Evolutionary conservation across 129 eudicot genomes (phyloP), one percentile per base, ranked within the genome.

Genomic region (Chrysanthemum makinoi): DNA sequence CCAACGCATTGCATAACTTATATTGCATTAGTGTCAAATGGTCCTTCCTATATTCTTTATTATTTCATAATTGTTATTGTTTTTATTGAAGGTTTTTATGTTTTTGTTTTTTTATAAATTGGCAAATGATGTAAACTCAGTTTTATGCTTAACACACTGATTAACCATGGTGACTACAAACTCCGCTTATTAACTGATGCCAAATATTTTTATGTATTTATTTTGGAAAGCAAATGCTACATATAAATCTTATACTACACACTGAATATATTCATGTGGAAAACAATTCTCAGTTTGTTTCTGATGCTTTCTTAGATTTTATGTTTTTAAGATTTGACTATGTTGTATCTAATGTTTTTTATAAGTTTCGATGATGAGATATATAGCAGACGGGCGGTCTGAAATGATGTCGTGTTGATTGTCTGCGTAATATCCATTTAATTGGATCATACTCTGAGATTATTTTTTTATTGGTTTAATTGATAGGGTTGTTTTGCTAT

Each of bases 371-470:
- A 77, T 87, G 95, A 90, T 68, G 91, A 81, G 68, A 83, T 65
- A n/a, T 57, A 6, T 7, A 84, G 93, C 96, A 81, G 97, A 91
- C 96, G 97, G 97, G 97, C 97, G 94, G 97, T 77, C 97, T 65
- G 97, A 91, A 58, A 81, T 91, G 97, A 91, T 91, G 97, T 90
- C 91, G 49, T 91, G 97, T 88, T 79, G 97, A 91, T 65, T 88
- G 97, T 88, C 96, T 88, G 96, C 88, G 62, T 51, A 22, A 43
- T 57, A 77, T 86, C 93, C 88, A 59, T 13, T 39, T 16, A 22
- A 4, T 22, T 72, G 96, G 86, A 81, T 80, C 24, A 10, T 51
- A 18, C 49, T 88, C 97, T 88, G 97, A 91, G 92, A 70, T 69
- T 44, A 26, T 39, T 0, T 1, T 1, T n/a, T 0, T 4, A 4